Base-by-base conservation (phyloP, 768 basidiomycete species). In the Podaxis mareebaensis region DNA sequence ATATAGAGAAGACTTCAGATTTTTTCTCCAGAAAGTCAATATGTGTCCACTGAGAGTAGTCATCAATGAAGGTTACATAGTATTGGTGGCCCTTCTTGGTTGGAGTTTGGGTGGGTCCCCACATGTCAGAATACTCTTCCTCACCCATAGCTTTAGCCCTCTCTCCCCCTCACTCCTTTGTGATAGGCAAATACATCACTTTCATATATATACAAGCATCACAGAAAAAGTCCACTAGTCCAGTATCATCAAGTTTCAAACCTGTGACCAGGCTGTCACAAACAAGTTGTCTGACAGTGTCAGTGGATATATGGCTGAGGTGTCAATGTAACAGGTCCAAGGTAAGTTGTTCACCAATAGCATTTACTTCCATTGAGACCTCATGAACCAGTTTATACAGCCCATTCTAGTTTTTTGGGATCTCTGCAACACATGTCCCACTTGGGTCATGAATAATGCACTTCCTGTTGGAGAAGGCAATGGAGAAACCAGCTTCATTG, bases 101-200 rank as follows among this genome's bases (percentile, higher is more conserved):
- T 11, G 56, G 49, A 0, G 73, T 60, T 0, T 66, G 67, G 0
- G 75, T 70, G 1, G 75, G 79, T 17, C 78, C 78, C 77, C 80
- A 82, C 0, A 82, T 26, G 62, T 81, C 74, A 0, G 71, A 67
- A 64, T 80, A 72, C 4, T 79, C 46, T 28, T 65, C 38, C 11
- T 67, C 60, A 11, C 66, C 67, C 63, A 68, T 54, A 10, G 52
- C 44, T 0, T 54, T 66, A 0, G 76, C 71, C 2, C 67, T 67
- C 3, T 75, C 68, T 0, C 73, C 73, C 20, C 68, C 42, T 26
- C 38, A 26, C 7, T 65, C 57, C 58, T 75, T 75, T 13, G 68
- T 57, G 15, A 79, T 64, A 0, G 76, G 67, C 63, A 77, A 76
- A 0, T 71, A 57, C 0, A 69, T 80, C 0, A 73, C 70, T 64